A percentile compares a stretch with the other conserved stretches of the same genome.
phyloP scores from a whole-genome alignment of 1,284 basidiomycete species.

The Trichosporon sp. region DNA sequence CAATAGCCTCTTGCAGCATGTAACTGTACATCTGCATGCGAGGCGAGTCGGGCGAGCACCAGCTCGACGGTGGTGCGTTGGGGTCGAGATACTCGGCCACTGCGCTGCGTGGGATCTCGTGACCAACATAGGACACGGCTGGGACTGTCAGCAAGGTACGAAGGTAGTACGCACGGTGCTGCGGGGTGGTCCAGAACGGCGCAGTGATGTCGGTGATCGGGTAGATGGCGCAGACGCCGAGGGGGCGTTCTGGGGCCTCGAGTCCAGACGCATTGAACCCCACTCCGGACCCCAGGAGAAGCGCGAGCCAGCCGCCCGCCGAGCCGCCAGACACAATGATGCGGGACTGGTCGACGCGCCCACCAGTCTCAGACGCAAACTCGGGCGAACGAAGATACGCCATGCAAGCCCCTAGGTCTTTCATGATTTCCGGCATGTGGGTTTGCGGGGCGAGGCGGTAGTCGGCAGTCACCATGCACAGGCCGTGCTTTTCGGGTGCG shows the following conservation, averaged over 20 bases:
- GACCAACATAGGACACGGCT: not conserved
- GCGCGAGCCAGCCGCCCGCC: conserved; percentile 31
- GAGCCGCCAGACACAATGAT: conserved; percentile 28
- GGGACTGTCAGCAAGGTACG: not conserved
- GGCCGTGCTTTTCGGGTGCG: conserved; percentile 24
- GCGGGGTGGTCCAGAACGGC: conserved; percentile 27
- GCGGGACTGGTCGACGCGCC: conserved; percentile 24
- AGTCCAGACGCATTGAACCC: conserved; percentile 28
- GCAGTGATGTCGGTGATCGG: conserved; percentile 29
- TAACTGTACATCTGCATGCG: not conserved
- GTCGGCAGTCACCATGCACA: conserved; percentile 31
- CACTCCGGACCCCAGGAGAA: conserved; percentile 25
- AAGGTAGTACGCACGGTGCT: conserved; percentile 23
- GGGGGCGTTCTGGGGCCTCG: conserved; percentile 17
- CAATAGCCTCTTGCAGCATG: not conserved
- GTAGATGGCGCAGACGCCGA: conserved; percentile 25
- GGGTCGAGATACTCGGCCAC: not conserved
- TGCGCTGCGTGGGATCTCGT: not conserved
- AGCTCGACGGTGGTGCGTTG: not conserved
- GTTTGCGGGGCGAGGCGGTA: conserved; percentile 29
- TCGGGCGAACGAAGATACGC: conserved; percentile 23
- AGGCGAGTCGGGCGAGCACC: not conserved
- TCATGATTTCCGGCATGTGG: conserved; percentile 27
- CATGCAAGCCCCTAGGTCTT: not conserved
- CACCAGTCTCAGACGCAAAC: conserved; percentile 20